Evolutionary conservation across 2,329 filamentous ascomycete genomes (phyloP).

Genomic region (Hirsutella minnesotensis): DNA sequence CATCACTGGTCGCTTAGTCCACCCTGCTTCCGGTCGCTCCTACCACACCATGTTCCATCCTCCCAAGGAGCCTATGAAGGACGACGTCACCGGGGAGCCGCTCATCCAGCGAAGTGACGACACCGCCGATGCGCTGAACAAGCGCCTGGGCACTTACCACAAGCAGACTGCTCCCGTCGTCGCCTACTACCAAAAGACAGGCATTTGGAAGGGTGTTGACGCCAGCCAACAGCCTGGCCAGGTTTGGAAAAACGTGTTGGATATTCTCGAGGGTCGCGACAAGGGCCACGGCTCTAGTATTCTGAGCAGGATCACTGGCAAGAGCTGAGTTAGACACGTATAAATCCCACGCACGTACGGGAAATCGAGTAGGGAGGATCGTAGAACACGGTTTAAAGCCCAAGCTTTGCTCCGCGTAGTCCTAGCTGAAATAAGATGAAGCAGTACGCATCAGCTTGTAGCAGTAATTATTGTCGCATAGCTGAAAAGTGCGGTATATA

Average conservation of each 20-base stretch:
- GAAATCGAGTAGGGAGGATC: too few species aligned
- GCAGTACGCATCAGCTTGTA: not conserved
- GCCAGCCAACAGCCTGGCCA: constrained; percentile 91
- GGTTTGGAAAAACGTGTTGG: constrained; percentile 88
- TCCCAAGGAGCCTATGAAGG: constrained; percentile 85
- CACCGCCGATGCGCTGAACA: constrained; percentile 91
- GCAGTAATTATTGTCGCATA: not conserved
- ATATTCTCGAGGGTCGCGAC: constrained; percentile 60
- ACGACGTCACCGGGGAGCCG: constrained; percentile 93
- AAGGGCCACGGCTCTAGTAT: constrained; percentile 24
- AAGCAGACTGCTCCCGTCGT: constrained; percentile 87
- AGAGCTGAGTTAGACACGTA: constrained; percentile 10
- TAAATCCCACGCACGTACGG: too few species aligned
- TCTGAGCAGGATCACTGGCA: constrained; percentile 22
- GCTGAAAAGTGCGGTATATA: not conserved
- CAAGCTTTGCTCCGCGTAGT: not conserved
- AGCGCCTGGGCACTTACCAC: constrained; percentile 89
- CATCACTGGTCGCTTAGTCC: constrained; percentile 90
- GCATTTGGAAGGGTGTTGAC: constrained; percentile 93
- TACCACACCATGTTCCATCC: constrained; percentile 99
- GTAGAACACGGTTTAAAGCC: too few species aligned
- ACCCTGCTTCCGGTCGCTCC: constrained; percentile 89
- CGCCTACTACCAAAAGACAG: constrained; percentile 91
- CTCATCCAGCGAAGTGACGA: constrained; percentile 94
- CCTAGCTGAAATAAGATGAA: not conserved